Conservation (phyloP, 176 grass and related monocot genomes). For the Paspalum vaginatum region DNA sequence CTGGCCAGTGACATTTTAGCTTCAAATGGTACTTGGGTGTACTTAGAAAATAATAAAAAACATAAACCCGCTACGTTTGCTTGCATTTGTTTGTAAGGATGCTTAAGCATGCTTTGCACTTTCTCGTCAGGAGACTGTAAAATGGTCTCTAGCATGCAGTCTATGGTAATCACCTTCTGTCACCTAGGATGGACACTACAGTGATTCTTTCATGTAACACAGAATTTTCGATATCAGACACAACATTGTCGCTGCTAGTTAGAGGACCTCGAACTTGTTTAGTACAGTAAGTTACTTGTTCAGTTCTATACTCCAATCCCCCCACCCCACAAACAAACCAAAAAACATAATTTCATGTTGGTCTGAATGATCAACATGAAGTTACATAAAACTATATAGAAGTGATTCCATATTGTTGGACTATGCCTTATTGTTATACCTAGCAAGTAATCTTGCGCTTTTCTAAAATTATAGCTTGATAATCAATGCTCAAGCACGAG, state of each 20-base stretch:
- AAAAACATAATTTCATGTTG: not conserved
- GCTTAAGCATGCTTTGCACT: slow-evolving; percentile 1
- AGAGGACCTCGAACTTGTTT: not conserved
- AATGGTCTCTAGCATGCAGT: slow-evolving; percentile 12
- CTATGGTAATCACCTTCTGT: slow-evolving; percentile 12
- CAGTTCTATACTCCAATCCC: not conserved
- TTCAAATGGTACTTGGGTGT: not conserved
- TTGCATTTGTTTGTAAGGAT: not conserved
- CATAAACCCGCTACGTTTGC: not conserved
- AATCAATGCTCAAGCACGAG: not conserved
- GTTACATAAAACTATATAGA: not conserved
- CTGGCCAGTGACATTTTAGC: slow-evolving; percentile 7
- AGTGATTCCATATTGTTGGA: not conserved
- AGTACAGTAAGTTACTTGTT: not conserved
- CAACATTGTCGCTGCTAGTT: not conserved
- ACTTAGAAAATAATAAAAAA: not conserved
- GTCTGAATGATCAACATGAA: not conserved
- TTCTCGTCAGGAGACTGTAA: not conserved
- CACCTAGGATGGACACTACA: not conserved
- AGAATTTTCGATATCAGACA: not conserved
- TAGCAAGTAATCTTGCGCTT: not conserved
- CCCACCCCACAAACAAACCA: too few species aligned
- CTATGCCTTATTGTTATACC: not conserved
- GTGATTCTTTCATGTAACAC: not conserved
- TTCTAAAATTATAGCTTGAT: slow-evolving; percentile 2